Base-by-base conservation (phyloP, 2,329 filamentous ascomycete genomes). In the Paecilomyces variotii region DNA sequence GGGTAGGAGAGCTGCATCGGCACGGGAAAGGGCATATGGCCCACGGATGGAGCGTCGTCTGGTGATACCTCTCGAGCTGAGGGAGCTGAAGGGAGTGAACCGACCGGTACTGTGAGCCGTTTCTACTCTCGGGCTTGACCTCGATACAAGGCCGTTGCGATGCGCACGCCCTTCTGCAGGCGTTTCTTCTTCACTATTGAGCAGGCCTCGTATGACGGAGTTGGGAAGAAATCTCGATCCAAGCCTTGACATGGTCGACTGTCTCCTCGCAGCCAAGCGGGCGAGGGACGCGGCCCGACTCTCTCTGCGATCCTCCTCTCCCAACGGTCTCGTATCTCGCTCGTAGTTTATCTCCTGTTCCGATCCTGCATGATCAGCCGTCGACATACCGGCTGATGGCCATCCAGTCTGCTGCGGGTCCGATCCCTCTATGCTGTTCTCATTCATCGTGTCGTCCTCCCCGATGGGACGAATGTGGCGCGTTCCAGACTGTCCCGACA, bases 171-270 rank as follows among this genome's bases (percentile, higher is more conserved):
- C 77, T 63, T 79, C 77, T 14, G 72, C 76, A 1, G 70, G 70
- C 6, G 77, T 78, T 62, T 78, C 77, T 60, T 78, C 76, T 61
- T 77, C 73, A 58, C 76, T 78, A 59, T 67, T 78, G 7, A 78
- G 67, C 30, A 79, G 67, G 3, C 74, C 74, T 57, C 76, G 72
- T 27, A 75, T 74, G 14, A 78, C 75, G 11, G 74, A 74, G 58
- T 78, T 76, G 35, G 78, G 78, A n/a, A 80, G 63, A 28, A 80
- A 71, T 60, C 77, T 72, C 24, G 78, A 79, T 12, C 78, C 76
- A 51, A 80, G 66, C 45, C 78, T 70, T 56, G 78, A 80, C 73
- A 80, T 77, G 12, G 77, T 73, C 3, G 78, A 79, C 60, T 76
- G 76, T 59, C 76, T 71, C 62, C 75, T 72, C 34, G 72, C 66